A percentile compares a stretch with the other conserved stretches of the same genome.
Conservation (phyloP, 2,329 filamentous ascomycete species). For the Tolypocladium amazonense region DNA sequence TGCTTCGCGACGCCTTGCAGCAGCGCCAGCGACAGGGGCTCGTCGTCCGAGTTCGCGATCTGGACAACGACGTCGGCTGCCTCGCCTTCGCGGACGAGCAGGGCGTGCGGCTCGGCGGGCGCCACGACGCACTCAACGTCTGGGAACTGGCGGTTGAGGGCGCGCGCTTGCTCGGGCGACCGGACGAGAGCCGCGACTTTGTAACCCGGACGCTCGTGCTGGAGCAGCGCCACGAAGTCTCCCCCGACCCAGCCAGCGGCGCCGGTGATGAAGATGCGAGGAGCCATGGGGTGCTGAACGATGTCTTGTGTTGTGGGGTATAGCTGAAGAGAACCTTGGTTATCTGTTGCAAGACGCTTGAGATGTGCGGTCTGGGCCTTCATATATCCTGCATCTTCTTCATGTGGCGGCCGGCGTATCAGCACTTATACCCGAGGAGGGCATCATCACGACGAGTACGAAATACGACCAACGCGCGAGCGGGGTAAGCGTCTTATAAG, state of each 20-base stretch:
- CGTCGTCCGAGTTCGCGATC: background rate
- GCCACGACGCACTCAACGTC: background rate
- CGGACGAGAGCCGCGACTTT: background rate
- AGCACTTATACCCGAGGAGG: background rate
- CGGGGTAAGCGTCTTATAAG: background rate
- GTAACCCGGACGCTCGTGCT: background rate
- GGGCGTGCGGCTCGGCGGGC: background rate
- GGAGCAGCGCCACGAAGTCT: background rate
- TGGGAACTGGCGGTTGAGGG: background rate
- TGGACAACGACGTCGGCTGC: background rate
- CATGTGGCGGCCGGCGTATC: background rate
- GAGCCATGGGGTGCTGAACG: background rate
- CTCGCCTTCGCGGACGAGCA: background rate
- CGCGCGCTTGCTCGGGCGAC: background rate
- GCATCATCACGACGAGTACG: background rate
- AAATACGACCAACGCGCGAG: background rate
- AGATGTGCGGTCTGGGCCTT: background rate
- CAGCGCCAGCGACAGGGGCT: background rate
- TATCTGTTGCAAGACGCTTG: too few relatives aligned
- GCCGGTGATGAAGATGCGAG: background rate
- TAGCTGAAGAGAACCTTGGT: background rate
- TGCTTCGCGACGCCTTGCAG: background rate
- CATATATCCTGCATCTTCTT: background rate
- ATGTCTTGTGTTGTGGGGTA: background rate
- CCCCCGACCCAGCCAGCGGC: background rate